Evolutionary conservation across 2,329 filamentous ascomycete genomes (phyloP).

Genomic region (Aspergillus sp.): DNA sequence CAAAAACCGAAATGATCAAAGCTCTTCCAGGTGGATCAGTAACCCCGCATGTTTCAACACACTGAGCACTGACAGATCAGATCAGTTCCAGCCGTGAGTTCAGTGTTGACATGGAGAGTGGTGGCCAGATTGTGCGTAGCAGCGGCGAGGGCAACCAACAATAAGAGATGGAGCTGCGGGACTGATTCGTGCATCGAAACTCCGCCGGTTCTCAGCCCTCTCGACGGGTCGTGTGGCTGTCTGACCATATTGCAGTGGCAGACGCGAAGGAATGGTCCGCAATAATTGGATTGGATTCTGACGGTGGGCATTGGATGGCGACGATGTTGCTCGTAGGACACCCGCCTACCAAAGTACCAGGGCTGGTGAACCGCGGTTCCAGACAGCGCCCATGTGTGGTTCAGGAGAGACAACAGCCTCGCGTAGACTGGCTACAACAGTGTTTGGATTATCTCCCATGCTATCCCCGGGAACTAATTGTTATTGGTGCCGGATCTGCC

Average conservation of each 20-base stretch:
- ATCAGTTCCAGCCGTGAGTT: background rate
- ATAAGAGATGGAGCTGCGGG: background rate
- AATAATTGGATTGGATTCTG: background rate
- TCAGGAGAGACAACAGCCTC: background rate
- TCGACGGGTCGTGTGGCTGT: background rate
- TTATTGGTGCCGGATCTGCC: background rate
- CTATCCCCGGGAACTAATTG: background rate
- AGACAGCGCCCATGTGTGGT: background rate
- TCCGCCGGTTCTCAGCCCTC: background rate
- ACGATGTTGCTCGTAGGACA: too few relatives aligned
- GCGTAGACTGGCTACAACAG: too few relatives aligned
- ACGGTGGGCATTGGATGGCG: background rate
- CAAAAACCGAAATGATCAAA: background rate
- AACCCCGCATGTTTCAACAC: constrained; percentile 1
- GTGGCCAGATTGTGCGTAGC: background rate
- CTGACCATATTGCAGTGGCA: background rate
- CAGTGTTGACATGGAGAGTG: background rate
- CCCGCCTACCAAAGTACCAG: background rate
- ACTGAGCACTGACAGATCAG: background rate
- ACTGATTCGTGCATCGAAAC: constrained; percentile 1
- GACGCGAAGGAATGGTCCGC: background rate
- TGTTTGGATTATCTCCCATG: background rate
- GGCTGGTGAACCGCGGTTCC: constrained; percentile 4
- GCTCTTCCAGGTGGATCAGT: constrained; percentile 1
- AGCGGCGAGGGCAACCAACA: background rate